Evolutionary conservation across 2,329 filamentous ascomycete genomes (phyloP).

Genomic region (Simplicillium sp.): DNA sequence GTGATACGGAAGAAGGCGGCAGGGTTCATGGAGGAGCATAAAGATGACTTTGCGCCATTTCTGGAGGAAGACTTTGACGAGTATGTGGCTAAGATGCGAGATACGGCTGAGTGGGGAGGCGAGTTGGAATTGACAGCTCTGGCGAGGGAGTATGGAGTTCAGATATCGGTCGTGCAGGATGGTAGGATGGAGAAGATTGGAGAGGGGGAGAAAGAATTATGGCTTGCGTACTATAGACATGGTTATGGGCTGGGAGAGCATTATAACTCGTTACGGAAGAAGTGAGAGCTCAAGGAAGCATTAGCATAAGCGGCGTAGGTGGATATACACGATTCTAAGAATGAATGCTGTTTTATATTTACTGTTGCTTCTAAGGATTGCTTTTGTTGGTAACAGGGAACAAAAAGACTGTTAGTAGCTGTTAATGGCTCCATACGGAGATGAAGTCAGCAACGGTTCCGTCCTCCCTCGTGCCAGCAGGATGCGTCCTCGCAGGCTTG

Average conservation of each 20-base stretch:
- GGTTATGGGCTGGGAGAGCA: constrained; percentile 93
- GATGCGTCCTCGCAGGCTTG: constrained; percentile 40
- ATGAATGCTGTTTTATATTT: not conserved
- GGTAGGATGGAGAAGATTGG: constrained; percentile 69
- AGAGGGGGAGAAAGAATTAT: constrained; percentile 43
- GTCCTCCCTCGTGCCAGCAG: constrained; percentile 31
- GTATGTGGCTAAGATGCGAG: constrained; percentile 68
- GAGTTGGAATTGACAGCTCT: constrained; percentile 84
- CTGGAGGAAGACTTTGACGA: constrained; percentile 68
- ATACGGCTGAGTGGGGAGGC: constrained; percentile 93
- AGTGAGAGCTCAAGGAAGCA: constrained; percentile 12
- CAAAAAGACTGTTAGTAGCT: not conserved
- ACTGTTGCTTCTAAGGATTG: not conserved
- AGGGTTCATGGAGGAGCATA: constrained; percentile 63
- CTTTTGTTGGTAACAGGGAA: not conserved
- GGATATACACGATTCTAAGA: not conserved
- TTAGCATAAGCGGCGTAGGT: not conserved
- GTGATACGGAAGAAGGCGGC: constrained; percentile 63
- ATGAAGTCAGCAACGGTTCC: constrained; percentile 42
- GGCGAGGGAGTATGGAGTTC: constrained; percentile 67
- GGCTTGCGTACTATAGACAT: constrained; percentile 93
- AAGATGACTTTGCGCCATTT: constrained; percentile 78
- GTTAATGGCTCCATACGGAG: constrained; percentile 37
- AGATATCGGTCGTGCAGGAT: constrained; percentile 80
- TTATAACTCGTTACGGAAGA: constrained; percentile 75